Evolutionary conservation across 108 stramenopile genomes (phyloP).

Genomic region (Thalassiosira profunda): DNA sequence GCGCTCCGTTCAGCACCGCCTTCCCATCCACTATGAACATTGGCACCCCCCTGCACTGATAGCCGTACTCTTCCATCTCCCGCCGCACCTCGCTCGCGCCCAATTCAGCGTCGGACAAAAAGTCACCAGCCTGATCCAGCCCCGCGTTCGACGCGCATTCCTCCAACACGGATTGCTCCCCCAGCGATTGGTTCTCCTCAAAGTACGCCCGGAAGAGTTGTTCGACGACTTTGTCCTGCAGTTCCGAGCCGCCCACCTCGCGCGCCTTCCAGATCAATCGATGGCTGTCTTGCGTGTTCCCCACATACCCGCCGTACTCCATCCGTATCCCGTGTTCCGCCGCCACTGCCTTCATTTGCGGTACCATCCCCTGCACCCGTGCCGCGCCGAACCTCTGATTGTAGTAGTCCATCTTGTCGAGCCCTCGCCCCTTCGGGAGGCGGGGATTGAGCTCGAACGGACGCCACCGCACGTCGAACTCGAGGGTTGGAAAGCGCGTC

Average conservation of each 20-base stretch:
- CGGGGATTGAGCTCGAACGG: conserved; percentile 45
- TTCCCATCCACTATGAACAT: conserved; percentile 50
- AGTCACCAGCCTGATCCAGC: conserved; percentile 3
- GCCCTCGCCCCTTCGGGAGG: conserved; percentile 33
- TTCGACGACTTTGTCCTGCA: conserved; percentile 49
- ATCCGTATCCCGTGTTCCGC: conserved; percentile 38
- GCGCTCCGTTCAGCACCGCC: conserved; percentile 36
- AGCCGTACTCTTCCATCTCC: conserved; percentile 43
- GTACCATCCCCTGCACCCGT: conserved; percentile 36
- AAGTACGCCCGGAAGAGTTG: conserved; percentile 48
- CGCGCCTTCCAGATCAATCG: conserved; percentile 50
- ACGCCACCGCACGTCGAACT: conserved; percentile 46
- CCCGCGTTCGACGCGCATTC: conserved; percentile 37
- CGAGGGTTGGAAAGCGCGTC: conserved; percentile 18
- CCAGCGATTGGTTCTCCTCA: conserved; percentile 44
- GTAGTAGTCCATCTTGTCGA: conserved; percentile 46
- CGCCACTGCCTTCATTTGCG: conserved; percentile 44
- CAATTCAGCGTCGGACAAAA: conserved; percentile 15
- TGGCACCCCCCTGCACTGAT: conserved; percentile 46
- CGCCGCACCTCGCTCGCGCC: conserved; percentile 26
- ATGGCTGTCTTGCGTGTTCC: conserved; percentile 49
- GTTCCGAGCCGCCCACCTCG: conserved; percentile 39
- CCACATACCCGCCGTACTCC: conserved; percentile 42
- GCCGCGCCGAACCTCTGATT: conserved; percentile 29
- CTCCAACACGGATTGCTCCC: conserved; percentile 26